These are phyloP conservation scores for Lactarius evosmus DNA, from an alignment of 768 basidiomycete species.

Conservation along the genomic window DNA sequence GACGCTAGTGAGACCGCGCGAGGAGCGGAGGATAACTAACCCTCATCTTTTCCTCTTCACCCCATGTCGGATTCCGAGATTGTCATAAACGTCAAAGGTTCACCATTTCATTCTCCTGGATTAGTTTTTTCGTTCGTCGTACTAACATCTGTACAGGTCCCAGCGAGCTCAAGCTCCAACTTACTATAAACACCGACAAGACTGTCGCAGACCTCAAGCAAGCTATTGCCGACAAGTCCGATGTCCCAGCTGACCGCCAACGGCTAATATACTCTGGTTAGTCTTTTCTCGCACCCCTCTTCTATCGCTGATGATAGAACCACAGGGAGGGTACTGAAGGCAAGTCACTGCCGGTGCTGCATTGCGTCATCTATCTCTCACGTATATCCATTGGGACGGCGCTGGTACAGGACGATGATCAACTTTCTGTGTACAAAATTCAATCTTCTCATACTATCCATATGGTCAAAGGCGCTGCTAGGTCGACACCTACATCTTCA, in stretches of 20 bases:
- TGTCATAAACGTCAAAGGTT: conserved; percentile 33
- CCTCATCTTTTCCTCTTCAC: conserved; percentile 11
- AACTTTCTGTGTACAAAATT: conserved; percentile 83
- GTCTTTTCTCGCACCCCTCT: conserved; percentile 28
- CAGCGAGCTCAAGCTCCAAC: conserved; percentile 88
- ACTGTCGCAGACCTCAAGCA: conserved; percentile 89
- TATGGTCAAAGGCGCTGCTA: conserved; percentile 85
- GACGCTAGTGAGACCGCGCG: background rate
- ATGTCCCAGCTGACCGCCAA: conserved; percentile 84
- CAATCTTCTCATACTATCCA: conserved; percentile 85
- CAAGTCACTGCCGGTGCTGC: conserved; percentile 31
- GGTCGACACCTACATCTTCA: conserved; percentile 34
- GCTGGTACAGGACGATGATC: conserved; percentile 69
- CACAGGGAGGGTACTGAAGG: conserved; percentile 72
- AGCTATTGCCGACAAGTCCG: conserved; percentile 79
- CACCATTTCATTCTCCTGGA: background rate
- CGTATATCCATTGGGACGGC: background rate
- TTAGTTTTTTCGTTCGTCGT: too few species aligned
- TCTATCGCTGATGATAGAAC: background rate
- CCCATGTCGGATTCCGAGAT: conserved; percentile 32
- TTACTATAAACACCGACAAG: conserved; percentile 77
- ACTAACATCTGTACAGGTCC: conserved; percentile 51
- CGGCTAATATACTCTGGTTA: conserved; percentile 88
- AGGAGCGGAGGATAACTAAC: background rate
- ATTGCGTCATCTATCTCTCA: conserved; percentile 6